Evolutionary conservation across 169 alveolate species (phyloP), one percentile per base, ranked within the genome.

Genomic region (Cryptosporidium parvum): DNA sequence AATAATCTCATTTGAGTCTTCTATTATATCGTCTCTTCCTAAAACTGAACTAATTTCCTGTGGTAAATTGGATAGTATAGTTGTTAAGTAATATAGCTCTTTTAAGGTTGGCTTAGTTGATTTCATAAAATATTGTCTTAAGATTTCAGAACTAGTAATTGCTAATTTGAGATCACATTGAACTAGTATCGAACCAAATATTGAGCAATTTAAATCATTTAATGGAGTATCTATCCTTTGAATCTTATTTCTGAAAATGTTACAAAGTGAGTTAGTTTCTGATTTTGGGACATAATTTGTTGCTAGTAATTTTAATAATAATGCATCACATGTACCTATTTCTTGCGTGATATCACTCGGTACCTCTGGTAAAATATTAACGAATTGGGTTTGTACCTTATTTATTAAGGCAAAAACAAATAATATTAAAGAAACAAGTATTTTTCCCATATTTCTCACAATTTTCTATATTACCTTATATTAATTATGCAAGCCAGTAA

Each of bases 11-110:
- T 37, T 65, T 6, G 67, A 45, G n/a, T 80, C 89, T 29, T 80
- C 89, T 16, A 80, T 29, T 29, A 80, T 80, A 29, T 80, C 89
- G 9, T 80, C 75, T 23, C 9, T 80, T 26, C 89, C 89, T 16
- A 80, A 65, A 29, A 80, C 75, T 0, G 42, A 3, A 62, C 69
- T 42, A 3, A 80, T 65, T 26, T 80, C 89, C 8, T 35, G 31
- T 21, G 89, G 89, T 26, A 80, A 29, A 33, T 61, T 80, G 37
- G 73, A 23, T 31, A 80, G 51, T 39, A 80, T 80, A 12, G 69
- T 29, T 18, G 45, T 62, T 33, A 80, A 23, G 68, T 80, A 80
- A 14, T 80, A 80, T 26, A 80, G 10, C 10, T 59, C 75, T 29
- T n/a, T 62, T 58, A 80, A 12, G n/a, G 16, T 48, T 29, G 89